A percentile compares a stretch with the other conserved stretches of the same genome.
These are phyloP conservation scores for Abortiporus biennis DNA, from an alignment of 1,284 basidiomycete genomes.

Conservation along the genomic window DNA sequence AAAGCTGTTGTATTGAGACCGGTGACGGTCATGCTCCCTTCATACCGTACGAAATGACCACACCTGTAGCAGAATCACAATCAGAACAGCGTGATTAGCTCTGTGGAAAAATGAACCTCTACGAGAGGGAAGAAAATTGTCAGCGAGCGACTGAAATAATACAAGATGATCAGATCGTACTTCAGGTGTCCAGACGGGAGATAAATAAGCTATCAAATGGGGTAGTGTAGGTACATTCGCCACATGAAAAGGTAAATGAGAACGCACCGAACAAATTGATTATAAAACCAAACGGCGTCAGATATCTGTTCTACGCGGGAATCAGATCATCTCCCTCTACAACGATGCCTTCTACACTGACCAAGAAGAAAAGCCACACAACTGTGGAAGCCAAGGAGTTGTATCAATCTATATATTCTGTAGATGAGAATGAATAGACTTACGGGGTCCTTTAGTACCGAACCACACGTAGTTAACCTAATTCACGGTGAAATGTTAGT, in stretches of 20 bases:
- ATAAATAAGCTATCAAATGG: constrained; percentile 33
- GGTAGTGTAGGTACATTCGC: constrained; percentile 6
- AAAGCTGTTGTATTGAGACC: constrained; percentile 41
- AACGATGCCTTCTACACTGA: constrained; percentile 19
- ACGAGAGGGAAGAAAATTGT: no score
- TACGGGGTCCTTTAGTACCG: constrained; percentile 38
- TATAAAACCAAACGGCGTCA: constrained; percentile 44
- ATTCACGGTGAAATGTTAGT: neutral
- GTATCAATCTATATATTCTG: neutral
- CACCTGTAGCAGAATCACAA: constrained; percentile 30
- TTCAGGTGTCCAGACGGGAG: constrained; percentile 32
- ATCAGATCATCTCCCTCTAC: neutral
- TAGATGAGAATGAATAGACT: constrained; percentile 12
- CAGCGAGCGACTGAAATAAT: no score
- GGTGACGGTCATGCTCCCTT: constrained; percentile 42
- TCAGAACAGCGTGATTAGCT: constrained; percentile 2
- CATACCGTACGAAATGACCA: constrained; percentile 40
- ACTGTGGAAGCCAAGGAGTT: constrained; percentile 22
- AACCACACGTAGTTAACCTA: constrained; percentile 47
- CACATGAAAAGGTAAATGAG: constrained; percentile 1
- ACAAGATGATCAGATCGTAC: constrained; percentile 22
- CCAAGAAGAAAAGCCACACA: constrained; percentile 41
- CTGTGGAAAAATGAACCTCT: neutral
- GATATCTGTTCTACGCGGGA: constrained; percentile 24
- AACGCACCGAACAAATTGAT: constrained; percentile 41